These are phyloP conservation scores for Colletotrichum zoysiae DNA, from an alignment of 2,329 filamentous ascomycete species.

Conservation along the genomic window DNA sequence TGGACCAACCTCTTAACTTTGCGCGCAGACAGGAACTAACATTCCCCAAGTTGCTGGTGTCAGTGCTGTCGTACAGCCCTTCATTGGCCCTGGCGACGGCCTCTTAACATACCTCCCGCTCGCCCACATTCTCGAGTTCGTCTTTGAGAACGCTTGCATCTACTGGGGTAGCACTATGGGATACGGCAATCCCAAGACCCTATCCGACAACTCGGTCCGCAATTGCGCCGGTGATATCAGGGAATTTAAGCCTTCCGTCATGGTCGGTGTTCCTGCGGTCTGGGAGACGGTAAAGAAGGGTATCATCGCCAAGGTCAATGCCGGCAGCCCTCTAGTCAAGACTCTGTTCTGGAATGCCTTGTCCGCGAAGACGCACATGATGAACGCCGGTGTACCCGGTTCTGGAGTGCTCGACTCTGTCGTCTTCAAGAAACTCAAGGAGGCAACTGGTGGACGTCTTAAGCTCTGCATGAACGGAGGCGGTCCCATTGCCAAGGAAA, in stretches of 20 bases:
- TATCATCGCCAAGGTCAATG: conserved; percentile 81
- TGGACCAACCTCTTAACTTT: conserved; percentile 27
- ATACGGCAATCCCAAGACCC: conserved; percentile 87
- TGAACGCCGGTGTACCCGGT: conserved; percentile 71
- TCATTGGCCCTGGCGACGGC: conserved; percentile 81
- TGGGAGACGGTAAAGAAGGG: conserved; percentile 96
- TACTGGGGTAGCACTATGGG: conserved; percentile 92
- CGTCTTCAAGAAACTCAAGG: conserved; percentile 92
- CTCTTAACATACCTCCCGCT: conserved; percentile 87
- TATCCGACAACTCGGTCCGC: conserved; percentile 84
- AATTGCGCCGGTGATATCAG: conserved; percentile 91
- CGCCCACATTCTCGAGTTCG: conserved; percentile 90
- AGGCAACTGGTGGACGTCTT: conserved; percentile 85
- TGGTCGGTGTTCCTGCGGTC: conserved; percentile 89
- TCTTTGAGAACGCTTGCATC: conserved; percentile 86
- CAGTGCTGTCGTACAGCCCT: conserved; percentile 80
- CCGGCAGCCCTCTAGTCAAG: conserved; percentile 74
- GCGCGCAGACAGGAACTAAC: background rate
- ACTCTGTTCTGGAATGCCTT: conserved; percentile 79
- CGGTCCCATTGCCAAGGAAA: conserved; percentile 86
- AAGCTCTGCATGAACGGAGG: conserved; percentile 89
- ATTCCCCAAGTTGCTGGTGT: conserved; percentile 76
- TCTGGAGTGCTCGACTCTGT: conserved; percentile 79
- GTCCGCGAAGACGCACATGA: conserved; percentile 64
- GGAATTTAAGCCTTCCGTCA: conserved; percentile 84